Percentiles rank a stretch among this genome's conserved stretches.
Evolutionary conservation across 805 yeast species (phyloP).

Genomic region (Ogataea paradorogensis): DNA sequence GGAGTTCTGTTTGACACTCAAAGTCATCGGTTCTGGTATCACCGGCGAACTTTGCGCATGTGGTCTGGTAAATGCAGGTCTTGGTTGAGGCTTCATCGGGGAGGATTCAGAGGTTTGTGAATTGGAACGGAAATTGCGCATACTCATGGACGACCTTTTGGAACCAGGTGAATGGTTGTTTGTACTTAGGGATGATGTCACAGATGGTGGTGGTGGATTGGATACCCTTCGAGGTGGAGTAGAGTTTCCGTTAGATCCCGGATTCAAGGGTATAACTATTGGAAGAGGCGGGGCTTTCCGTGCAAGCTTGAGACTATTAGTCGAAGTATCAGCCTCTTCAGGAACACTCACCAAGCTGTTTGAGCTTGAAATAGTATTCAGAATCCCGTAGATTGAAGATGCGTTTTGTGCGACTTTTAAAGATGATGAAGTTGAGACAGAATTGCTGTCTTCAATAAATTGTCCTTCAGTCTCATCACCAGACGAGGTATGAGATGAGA

Average conservation of each 20-base stretch:
- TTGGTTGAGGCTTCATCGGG: slow-evolving; percentile 18
- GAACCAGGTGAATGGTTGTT: slow-evolving; percentile 26
- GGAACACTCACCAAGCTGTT: slow-evolving; percentile 10
- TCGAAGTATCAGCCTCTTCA: background rate
- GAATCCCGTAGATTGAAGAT: slow-evolving; percentile 17
- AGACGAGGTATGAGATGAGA: slow-evolving; percentile 16
- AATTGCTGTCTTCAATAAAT: slow-evolving; percentile 13
- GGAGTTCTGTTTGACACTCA: background rate
- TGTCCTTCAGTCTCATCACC: slow-evolving; percentile 10
- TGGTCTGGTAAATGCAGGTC: slow-evolving; percentile 4
- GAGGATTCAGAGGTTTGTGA: slow-evolving; percentile 28
- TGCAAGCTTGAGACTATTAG: slow-evolving; percentile 3
- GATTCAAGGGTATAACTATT: background rate
- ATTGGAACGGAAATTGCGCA: slow-evolving; percentile 33
- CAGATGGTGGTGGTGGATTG: slow-evolving; percentile 6
- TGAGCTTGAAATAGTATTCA: slow-evolving; percentile 11
- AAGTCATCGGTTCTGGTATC: background rate
- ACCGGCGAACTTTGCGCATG: slow-evolving; percentile 14
- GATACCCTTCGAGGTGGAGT: slow-evolving; percentile 13
- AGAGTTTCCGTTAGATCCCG: slow-evolving; percentile 7
- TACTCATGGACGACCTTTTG: slow-evolving; percentile 32
- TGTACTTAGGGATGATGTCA: slow-evolving; percentile 6
- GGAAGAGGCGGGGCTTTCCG: slow-evolving; percentile 13
- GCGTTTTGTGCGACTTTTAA: slow-evolving; percentile 16
- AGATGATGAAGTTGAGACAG: slow-evolving; percentile 19